phyloP scores from a whole-genome alignment of 2,329 filamentous ascomycete species.

The Clonostachys sp. region DNA sequence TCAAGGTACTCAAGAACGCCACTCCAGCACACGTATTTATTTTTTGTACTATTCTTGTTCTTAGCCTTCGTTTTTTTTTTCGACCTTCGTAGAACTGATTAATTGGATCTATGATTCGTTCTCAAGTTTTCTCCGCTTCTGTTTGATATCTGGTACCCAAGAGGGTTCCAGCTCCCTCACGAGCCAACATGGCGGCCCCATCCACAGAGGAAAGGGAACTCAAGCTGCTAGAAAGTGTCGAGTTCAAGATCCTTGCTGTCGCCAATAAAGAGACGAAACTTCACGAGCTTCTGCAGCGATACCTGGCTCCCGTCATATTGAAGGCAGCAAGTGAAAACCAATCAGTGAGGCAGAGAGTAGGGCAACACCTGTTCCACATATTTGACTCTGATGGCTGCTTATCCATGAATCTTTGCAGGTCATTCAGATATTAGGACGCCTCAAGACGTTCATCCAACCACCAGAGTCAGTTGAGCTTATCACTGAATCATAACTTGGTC shows the following conservation, averaged over 20 bases:
- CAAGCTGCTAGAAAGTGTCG: constrained; percentile 77
- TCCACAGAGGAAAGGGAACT: constrained; percentile 67
- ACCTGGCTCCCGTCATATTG: constrained; percentile 75
- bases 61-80: too few relatives aligned
- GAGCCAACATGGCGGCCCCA: constrained; percentile 23
- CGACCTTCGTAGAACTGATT: neutral
- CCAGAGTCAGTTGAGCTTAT: constrained; percentile 34
- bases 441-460: constrained; percentile 50
- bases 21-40: too few relatives aligned
- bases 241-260: constrained; percentile 73
- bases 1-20: too few relatives aligned
- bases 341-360: constrained; percentile 73
- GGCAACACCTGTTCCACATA: neutral
- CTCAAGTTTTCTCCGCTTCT: neutral
- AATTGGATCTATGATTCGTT: neutral
- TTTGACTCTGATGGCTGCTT: neutral
- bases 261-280: constrained; percentile 83
- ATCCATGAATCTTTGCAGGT: constrained; percentile 25
- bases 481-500: neutral
- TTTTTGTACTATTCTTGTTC: too few relatives aligned
- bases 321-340: constrained; percentile 81
- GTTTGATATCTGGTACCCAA: neutral
- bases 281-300: constrained; percentile 70
- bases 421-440: constrained; percentile 43
- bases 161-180: neutral